Base-by-base conservation (phyloP, 2,329 filamentous ascomycete species). In the Xylaria sp. region DNA sequence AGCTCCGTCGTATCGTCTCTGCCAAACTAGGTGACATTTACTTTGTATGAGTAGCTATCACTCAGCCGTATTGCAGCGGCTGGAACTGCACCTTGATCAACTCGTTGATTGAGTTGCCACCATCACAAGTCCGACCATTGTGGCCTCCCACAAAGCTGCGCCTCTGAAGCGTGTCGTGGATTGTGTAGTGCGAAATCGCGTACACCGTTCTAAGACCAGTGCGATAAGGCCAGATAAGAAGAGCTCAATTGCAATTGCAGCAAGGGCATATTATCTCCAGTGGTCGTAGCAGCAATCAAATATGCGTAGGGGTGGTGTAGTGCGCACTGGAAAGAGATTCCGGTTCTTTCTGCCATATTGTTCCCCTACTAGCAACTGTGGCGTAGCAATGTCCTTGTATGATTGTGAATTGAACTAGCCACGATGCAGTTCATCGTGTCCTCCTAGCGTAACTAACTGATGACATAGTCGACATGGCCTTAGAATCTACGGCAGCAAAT, bases 401-500 rank as follows among this genome's bases (percentile, higher is more conserved):
- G 10, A 39, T 46, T 31, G 25, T 46, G 31, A 55, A 55, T 62
- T 52, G 52, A n/a, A 10, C 52, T 15, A 6, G 52, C n/a, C 23
- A 48, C 63, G 18, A 41, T 5, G n/a, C 3, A 23, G 34, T 34
- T 31, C 37, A 12, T 48, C 13, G n/a, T 58, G 39, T 37, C 44
- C 31, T 13, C 10, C 12, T 13, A 18, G 28, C 60, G 28, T 51
- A 51, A 12, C 58, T 55, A 18, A 37, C 25, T 18, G 20, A 65
- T 39, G 15, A 6, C 3, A 25, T 55, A 5, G 6, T 25, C 20
- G 54, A 7, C 13, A 41, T 25, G 6, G 12, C 9, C 55, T 73
- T 56, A 73, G 51, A 73, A 73, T 65, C 71, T 73, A 55, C 8
- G 25, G 18, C 15, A 39, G 13, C 15, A 55, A 55, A 34, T 28